phyloP scores from a whole-genome alignment of 768 basidiomycete genomes.

The Pleurotus giganteus region DNA sequence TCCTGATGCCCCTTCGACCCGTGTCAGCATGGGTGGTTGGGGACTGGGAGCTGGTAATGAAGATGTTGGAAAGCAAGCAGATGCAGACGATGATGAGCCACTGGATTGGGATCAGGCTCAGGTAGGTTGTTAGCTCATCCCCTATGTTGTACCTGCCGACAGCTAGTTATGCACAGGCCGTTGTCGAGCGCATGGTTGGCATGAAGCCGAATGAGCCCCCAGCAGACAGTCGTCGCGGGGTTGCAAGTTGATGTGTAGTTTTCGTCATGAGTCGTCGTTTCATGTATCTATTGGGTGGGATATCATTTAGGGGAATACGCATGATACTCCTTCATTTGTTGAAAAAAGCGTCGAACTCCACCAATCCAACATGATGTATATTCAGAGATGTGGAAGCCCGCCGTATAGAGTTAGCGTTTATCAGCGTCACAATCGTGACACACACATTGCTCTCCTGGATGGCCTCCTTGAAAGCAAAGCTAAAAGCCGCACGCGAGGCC shows the following conservation, averaged over 20 bases:
- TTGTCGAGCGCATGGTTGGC: slow-evolving; percentile 59
- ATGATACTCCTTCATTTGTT: too few relatives aligned
- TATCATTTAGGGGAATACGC: too few relatives aligned
- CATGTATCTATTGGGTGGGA: too few relatives aligned
- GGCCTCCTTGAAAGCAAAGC: slow-evolving; percentile 64
- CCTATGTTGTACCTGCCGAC: neutral
- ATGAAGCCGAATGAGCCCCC: slow-evolving; percentile 30
- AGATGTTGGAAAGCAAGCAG: slow-evolving; percentile 41
- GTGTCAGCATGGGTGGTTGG: slow-evolving; percentile 70
- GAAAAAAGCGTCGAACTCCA: too few relatives aligned
- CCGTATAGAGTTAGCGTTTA: too few relatives aligned
- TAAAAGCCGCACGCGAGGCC: slow-evolving; percentile 78
- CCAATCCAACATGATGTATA: too few relatives aligned
- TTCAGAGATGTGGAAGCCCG: too few relatives aligned
- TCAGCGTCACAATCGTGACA: too few relatives aligned
- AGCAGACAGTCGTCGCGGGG: slow-evolving; percentile 9
- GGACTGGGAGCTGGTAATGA: slow-evolving; percentile 64
- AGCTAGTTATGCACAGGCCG: slow-evolving; percentile 32
- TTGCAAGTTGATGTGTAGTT: neutral
- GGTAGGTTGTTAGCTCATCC: slow-evolving; percentile 31
- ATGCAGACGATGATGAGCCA: slow-evolving; percentile 62
- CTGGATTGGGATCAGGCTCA: slow-evolving; percentile 73
- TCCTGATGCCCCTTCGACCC: slow-evolving; percentile 30
- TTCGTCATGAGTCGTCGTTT: neutral
- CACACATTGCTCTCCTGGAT: too few relatives aligned